Percentiles rank a stretch among this genome's conserved stretches.
phyloP scores from a whole-genome alignment of 2,329 filamentous ascomycete species.

The Scopulariopsis brevicaulis region DNA sequence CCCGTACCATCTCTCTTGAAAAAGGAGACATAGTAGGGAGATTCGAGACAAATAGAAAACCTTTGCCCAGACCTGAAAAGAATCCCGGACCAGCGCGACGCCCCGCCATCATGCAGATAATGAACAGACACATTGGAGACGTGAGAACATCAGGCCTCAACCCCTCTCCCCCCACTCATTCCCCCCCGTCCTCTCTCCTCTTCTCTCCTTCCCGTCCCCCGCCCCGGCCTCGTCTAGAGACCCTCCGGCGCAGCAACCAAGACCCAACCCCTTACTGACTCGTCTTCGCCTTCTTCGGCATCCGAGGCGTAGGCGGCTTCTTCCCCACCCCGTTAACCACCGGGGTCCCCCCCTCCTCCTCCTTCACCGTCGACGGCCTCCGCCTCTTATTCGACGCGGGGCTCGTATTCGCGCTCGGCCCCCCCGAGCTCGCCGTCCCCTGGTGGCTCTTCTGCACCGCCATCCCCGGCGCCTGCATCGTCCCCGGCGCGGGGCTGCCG shows the following conservation, averaged over 20 bases:
- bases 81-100: not conserved
- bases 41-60: not conserved
- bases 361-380: constrained; percentile 44
- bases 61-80: not conserved
- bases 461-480: constrained; percentile 56
- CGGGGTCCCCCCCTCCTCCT: constrained; percentile 42
- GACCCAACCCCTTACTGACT: not conserved
- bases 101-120: not conserved
- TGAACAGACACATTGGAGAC: not conserved
- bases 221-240: not conserved
- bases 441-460: constrained; percentile 58
- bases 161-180: not conserved
- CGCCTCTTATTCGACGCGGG: constrained; percentile 49
- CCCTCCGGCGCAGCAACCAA: not conserved
- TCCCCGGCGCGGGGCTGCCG: constrained; percentile 48
- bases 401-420: constrained; percentile 56
- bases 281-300: constrained; percentile 19
- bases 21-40: not conserved
- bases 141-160: not conserved
- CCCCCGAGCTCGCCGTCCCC: constrained; percentile 49
- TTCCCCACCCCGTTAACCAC: constrained; percentile 44
- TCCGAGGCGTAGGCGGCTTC: constrained; percentile 40
- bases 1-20: not conserved
- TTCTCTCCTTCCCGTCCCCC: not conserved
- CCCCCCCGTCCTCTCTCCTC: not conserved